A percentile compares a stretch with the other conserved stretches of the same genome.
Conservation (phyloP, 352 stramenopile genomes). For the Phytopythium ostracodes region DNA sequence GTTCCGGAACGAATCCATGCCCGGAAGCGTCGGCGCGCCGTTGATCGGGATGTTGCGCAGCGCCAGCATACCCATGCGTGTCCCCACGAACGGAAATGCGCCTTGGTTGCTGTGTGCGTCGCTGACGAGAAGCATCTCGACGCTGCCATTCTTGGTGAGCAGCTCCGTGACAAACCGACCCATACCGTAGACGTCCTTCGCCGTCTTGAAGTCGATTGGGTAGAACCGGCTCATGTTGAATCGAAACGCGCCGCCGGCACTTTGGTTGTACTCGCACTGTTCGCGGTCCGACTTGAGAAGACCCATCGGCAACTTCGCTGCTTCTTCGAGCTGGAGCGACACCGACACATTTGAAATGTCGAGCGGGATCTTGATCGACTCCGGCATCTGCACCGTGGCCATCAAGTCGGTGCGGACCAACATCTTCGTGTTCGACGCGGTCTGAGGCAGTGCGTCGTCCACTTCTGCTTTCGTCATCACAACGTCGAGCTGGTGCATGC, state of each 20-base stretch:
- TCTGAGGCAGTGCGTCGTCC: background rate
- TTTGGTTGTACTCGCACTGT: constrained; percentile 59
- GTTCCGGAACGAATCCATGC: constrained; percentile 67
- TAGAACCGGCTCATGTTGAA: constrained; percentile 77
- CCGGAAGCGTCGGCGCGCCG: constrained; percentile 44
- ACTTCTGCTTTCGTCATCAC: constrained; percentile 28
- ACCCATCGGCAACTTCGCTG: constrained; percentile 29
- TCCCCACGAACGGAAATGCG: constrained; percentile 64
- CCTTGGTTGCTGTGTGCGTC: constrained; percentile 30
- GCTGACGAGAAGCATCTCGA: constrained; percentile 56
- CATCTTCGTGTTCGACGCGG: constrained; percentile 64
- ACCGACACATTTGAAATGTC: constrained; percentile 65
- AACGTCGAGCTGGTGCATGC: constrained; percentile 72
- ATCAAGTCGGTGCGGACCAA: constrained; percentile 60
- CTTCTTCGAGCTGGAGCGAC: constrained; percentile 46
- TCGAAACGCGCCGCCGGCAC: constrained; percentile 45
- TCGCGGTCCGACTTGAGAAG: constrained; percentile 50
- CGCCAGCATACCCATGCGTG: constrained; percentile 68
- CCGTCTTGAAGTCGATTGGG: constrained; percentile 41
- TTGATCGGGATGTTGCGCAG: constrained; percentile 57
- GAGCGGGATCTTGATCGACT: constrained; percentile 63
- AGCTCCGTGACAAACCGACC: constrained; percentile 49
- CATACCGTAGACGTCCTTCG: constrained; percentile 41
- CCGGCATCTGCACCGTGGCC: constrained; percentile 67
- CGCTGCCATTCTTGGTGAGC: constrained; percentile 49